Conservation (phyloP, 83 land plant species). For the Diphasiastrum complanatum region DNA sequence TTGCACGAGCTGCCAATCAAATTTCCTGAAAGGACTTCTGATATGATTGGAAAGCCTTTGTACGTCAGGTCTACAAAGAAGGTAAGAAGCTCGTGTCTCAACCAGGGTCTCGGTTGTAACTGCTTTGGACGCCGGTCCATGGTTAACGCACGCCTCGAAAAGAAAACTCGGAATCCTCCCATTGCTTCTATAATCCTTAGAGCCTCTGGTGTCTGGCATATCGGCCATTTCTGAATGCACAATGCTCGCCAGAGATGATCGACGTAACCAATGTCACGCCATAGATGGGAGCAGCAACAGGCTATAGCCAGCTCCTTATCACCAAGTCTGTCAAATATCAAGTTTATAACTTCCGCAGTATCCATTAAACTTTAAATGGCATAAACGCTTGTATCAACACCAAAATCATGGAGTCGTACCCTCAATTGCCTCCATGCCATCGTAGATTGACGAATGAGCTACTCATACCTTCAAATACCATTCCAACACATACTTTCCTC, state of each 20-base stretch:
- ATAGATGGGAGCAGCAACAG: not conserved
- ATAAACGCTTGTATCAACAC: no score
- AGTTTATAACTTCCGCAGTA: not conserved
- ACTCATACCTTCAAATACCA: no score
- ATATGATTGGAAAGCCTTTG: no score
- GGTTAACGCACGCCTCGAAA: not conserved
- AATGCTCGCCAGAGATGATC: not conserved
- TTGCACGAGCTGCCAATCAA: no score
- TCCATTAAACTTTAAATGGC: no score
- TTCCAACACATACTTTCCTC: no score
- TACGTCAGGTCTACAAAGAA: not conserved
- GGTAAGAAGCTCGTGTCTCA: not conserved
- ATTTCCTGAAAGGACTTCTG: no score
- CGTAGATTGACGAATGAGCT: no score
- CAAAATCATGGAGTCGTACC: no score
- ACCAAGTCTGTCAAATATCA: not conserved
- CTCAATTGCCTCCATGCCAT: no score
- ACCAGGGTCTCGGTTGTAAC: no score
- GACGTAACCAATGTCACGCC: not conserved
- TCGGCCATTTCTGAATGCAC: not conserved
- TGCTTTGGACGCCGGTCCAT: not conserved
- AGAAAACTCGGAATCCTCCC: not conserved
- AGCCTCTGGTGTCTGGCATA: not conserved
- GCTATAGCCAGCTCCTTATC: not conserved
- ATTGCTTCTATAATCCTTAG: not conserved